These are phyloP conservation scores for Hebeloma cylindrosporum DNA, from an alignment of 768 basidiomycete species.

Conservation along the genomic window DNA sequence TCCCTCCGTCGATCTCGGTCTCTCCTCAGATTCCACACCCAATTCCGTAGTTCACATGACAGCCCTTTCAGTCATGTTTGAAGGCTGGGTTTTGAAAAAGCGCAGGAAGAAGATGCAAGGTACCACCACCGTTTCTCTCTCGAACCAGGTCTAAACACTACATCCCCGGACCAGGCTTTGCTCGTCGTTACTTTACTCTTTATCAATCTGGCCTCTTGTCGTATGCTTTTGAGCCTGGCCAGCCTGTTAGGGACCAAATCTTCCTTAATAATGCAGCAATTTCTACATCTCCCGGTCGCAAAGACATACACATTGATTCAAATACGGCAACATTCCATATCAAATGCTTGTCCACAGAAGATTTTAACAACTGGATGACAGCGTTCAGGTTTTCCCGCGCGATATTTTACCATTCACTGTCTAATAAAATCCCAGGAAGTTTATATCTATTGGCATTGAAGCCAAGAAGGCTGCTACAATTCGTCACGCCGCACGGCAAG, in stretches of 20 bases:
- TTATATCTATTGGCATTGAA: conserved; percentile 53
- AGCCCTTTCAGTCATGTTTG: conserved; percentile 34
- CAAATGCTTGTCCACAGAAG: conserved; percentile 68
- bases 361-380: conserved; percentile 74
- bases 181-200: conserved; percentile 78
- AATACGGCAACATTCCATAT: conserved; percentile 78
- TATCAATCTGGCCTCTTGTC: conserved; percentile 66
- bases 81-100: conserved; percentile 88
- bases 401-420: conserved; percentile 9
- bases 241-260: conserved; percentile 70
- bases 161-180: conserved; percentile 58
- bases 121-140: conserved; percentile 23
- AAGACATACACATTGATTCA: conserved; percentile 81
- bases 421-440: conserved; percentile 48
- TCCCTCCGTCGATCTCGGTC: conserved; percentile 11
- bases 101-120: conserved; percentile 88
- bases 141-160: not conserved
- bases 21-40: conserved; percentile 9
- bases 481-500: conserved; percentile 42
- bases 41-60: conserved; percentile 16
- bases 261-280: conserved; percentile 71
- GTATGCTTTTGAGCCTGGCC: conserved; percentile 73
- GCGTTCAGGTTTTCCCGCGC: conserved; percentile 58
- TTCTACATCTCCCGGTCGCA: conserved; percentile 68
- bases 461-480: conserved; percentile 42